Evolutionary conservation across 768 basidiomycete species (phyloP).

Genomic region (Mycena haematopus): DNA sequence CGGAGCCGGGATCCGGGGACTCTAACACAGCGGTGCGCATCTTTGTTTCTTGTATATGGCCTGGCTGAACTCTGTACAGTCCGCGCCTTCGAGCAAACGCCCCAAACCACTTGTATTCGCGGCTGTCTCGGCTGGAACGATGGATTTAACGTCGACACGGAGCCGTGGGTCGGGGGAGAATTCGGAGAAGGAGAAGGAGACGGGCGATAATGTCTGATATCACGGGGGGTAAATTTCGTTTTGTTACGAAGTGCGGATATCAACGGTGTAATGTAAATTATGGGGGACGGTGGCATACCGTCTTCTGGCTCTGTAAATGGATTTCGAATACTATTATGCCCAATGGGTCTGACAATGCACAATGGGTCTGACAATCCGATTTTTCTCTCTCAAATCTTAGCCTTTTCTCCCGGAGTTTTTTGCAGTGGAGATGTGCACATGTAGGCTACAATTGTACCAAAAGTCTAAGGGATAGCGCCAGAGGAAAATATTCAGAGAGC

Average conservation of each 20-base stretch:
- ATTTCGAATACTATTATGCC: too few species aligned
- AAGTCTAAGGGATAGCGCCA: too few species aligned
- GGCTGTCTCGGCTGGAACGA: background rate
- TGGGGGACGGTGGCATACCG: background rate
- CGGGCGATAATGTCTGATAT: background rate
- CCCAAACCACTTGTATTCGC: constrained; percentile 10
- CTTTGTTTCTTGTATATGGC: background rate
- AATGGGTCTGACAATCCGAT: too few species aligned
- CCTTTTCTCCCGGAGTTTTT: too few species aligned
- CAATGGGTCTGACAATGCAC: too few species aligned
- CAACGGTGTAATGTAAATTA: background rate
- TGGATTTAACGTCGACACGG: background rate
- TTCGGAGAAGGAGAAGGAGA: constrained; percentile 1
- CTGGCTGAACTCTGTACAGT: background rate
- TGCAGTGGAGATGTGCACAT: too few species aligned
- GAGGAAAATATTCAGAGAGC: too few species aligned
- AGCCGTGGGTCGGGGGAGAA: background rate
- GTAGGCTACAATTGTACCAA: too few species aligned
- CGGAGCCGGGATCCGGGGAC: background rate
- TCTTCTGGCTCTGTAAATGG: background rate
- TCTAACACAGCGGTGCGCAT: constrained; percentile 2
- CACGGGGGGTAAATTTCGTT: background rate
- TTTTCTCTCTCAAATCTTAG: too few species aligned
- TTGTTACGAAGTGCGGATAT: background rate
- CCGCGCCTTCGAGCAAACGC: background rate